Evolutionary conservation across 192 early-diverging fungal genomes (phyloP).

Genomic region (Rhizophagus sp.): DNA sequence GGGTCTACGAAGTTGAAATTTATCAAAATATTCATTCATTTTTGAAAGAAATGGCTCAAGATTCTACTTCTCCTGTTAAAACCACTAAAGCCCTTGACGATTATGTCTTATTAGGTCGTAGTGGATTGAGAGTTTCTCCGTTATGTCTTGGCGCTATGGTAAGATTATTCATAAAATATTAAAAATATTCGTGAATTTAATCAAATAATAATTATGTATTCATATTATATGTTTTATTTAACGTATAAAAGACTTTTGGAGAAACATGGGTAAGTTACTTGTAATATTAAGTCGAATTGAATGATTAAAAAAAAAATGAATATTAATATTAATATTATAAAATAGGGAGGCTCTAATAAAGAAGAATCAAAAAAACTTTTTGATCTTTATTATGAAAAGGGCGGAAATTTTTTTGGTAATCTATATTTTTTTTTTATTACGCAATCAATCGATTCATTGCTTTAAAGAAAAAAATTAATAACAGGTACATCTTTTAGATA

Average conservation of each 20-base stretch:
- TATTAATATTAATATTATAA: too few species aligned
- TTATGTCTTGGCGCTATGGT: slow-evolving; percentile 45
- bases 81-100: slow-evolving; percentile 36
- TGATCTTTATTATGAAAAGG: slow-evolving; percentile 47
- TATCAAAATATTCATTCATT: too few species aligned
- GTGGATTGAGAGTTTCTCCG: slow-evolving; percentile 43
- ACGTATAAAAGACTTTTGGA: slow-evolving; percentile 37
- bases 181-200: not conserved
- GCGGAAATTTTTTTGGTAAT: slow-evolving; percentile 53
- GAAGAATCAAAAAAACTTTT: slow-evolving; percentile 45
- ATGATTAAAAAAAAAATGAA: too few species aligned
- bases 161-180: not conserved
- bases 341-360: slow-evolving; percentile 44
- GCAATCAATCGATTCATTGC: not conserved
- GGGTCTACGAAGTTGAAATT: too few species aligned
- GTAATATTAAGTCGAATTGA: not conserved
- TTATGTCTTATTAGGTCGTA: slow-evolving; percentile 41
- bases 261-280: slow-evolving; percentile 34
- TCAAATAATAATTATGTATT: not conserved
- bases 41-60: not conserved
- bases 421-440: too few species aligned
- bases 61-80: slow-evolving; percentile 18
- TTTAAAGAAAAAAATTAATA: not conserved
- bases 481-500: not conserved
- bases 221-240: not conserved